Percentiles rank a stretch among this genome's conserved stretches.
Conservation (phyloP, 2,329 filamentous ascomycete species). For the Aureobasidium sp. region DNA sequence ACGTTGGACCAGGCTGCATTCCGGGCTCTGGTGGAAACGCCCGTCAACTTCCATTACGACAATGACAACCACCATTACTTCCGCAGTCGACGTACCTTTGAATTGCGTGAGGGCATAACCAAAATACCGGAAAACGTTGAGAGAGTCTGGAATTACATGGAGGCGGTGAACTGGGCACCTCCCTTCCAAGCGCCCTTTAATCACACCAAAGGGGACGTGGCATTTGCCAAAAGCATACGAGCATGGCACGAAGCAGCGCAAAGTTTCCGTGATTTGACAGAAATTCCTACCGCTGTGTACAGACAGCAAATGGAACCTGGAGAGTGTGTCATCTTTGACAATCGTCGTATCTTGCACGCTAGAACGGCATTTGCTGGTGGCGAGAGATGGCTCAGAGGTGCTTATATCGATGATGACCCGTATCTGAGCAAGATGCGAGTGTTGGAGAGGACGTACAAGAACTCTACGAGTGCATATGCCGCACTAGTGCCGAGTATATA, state of each 20-base stretch:
- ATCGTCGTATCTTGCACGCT: constrained; percentile 76
- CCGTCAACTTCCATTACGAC: constrained; percentile 40
- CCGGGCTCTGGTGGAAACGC: constrained; percentile 1
- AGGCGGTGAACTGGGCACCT: constrained; percentile 27
- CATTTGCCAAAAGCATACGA: constrained; percentile 15
- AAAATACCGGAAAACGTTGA: neutral
- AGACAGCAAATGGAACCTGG: constrained; percentile 68
- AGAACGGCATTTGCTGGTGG: constrained; percentile 62
- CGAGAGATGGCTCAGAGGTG: constrained; percentile 72
- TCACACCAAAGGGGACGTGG: neutral
- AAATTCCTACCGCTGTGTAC: constrained; percentile 50
- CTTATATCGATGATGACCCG: constrained; percentile 67
- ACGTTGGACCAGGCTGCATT: constrained; percentile 16
- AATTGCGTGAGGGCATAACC: neutral
- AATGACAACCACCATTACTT: constrained; percentile 40
- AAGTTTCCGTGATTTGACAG: constrained; percentile 51
- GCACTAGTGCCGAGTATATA: neutral
- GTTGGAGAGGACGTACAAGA: neutral
- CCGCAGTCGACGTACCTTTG: constrained; percentile 16
- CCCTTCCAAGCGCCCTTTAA: constrained; percentile 29
- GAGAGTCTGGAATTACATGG: constrained; percentile 18
- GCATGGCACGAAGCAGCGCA: constrained; percentile 43
- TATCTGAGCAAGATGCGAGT: constrained; percentile 34
- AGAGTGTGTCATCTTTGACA: constrained; percentile 91
- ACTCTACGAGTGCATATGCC: too few species aligned